Percentiles rank a stretch among this genome's conserved stretches.
phyloP scores from a whole-genome alignment of 306 rosid species.

The Vicia villosa region DNA sequence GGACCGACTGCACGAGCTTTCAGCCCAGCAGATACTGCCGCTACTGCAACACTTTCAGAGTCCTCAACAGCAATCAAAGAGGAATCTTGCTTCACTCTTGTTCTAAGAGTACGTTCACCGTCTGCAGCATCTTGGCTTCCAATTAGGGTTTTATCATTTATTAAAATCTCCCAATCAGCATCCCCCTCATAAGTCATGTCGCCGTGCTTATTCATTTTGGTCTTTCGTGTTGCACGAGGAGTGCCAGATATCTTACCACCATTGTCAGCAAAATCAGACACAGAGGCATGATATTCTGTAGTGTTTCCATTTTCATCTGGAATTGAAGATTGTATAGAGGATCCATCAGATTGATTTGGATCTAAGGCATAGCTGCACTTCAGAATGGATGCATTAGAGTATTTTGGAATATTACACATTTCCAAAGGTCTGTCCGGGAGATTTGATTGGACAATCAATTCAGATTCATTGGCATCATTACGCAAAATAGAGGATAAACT shows the following conservation, averaged over 20 bases:
- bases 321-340: constrained; percentile 50
- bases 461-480: constrained; percentile 34
- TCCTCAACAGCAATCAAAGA: constrained; percentile 60
- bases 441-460: constrained; percentile 42
- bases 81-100: constrained; percentile 59
- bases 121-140: constrained; percentile 51
- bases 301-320: constrained; percentile 63
- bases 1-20: constrained; percentile 83
- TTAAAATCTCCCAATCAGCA: constrained; percentile 87
- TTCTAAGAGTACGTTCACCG: constrained; percentile 50
- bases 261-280: constrained; percentile 54
- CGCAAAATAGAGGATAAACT: constrained; percentile 35
- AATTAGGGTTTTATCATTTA: constrained; percentile 51
- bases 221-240: constrained; percentile 58
- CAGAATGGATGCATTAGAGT: constrained; percentile 38
- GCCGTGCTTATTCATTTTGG: constrained; percentile 75
- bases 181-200: constrained; percentile 99
- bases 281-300: constrained; percentile 57
- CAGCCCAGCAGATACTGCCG: constrained; percentile 94
- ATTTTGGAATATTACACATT: constrained; percentile 31
- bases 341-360: constrained; percentile 48
- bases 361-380: constrained; percentile 44
- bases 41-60: constrained; percentile 78
- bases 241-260: constrained; percentile 53
- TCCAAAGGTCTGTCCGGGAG: constrained; percentile 34